These are phyloP conservation scores for Clarireedia monteithiana DNA, from an alignment of 2,329 filamentous ascomycete species.

Conservation along the genomic window DNA sequence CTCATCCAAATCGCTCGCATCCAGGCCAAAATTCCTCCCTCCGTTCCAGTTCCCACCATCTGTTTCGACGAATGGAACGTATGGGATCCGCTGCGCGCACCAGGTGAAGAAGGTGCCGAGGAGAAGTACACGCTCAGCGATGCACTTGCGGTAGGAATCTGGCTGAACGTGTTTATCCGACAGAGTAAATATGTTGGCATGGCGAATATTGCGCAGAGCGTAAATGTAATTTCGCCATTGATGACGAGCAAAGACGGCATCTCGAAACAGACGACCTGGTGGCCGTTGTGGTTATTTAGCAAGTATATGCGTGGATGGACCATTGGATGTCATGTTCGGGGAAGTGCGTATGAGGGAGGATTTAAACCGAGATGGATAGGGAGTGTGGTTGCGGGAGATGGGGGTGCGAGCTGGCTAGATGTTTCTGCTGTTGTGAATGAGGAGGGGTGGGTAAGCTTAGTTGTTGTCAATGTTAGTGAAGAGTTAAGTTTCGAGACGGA, in stretches of 20 bases:
- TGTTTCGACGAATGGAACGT: slow-evolving; percentile 68
- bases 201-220: slow-evolving; percentile 59
- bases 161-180: slow-evolving; percentile 57
- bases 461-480: slow-evolving; percentile 66
- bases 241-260: slow-evolving; percentile 54
- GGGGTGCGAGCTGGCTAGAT: slow-evolving; percentile 58
- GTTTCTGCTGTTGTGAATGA: slow-evolving; percentile 52
- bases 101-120: slow-evolving; percentile 54
- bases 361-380: slow-evolving; percentile 59
- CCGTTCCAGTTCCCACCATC: slow-evolving; percentile 42
- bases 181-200: slow-evolving; percentile 56
- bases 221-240: slow-evolving; percentile 60
- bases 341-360: slow-evolving; percentile 56
- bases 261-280: slow-evolving; percentile 58
- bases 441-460: slow-evolving; percentile 55
- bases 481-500: slow-evolving; percentile 50
- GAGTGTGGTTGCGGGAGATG: slow-evolving; percentile 48
- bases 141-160: slow-evolving; percentile 53
- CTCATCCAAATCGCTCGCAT: slow-evolving; percentile 57
- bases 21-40: slow-evolving; percentile 38
- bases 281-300: slow-evolving; percentile 52
- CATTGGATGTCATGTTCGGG: slow-evolving; percentile 56
- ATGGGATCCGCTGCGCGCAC: slow-evolving; percentile 55
- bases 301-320: slow-evolving; percentile 68
- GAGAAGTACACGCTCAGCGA: slow-evolving; percentile 57